These are phyloP conservation scores for Diospyros kaki DNA, from an alignment of 148 eudicot genomes.

Conservation along the genomic window DNA sequence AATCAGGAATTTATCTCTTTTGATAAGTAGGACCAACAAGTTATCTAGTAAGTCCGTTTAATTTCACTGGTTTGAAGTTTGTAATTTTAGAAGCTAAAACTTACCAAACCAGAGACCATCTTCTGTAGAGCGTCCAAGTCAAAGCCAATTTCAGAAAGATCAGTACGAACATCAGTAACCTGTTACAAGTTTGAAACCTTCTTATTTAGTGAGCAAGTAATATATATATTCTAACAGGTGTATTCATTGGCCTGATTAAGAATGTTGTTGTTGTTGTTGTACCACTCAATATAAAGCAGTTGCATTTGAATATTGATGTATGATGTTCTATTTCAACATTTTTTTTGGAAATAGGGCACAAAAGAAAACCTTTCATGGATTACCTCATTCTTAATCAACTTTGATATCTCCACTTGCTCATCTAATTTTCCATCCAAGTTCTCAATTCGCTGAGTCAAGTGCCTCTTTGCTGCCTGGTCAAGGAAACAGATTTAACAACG, in stretches of 20 bases:
- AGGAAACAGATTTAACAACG: not conserved
- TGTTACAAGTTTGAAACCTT: slow-evolving; percentile 33
- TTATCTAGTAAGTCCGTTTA: not conserved
- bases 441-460: slow-evolving; percentile 80
- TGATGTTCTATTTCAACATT: not conserved
- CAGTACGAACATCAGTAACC: slow-evolving; percentile 64
- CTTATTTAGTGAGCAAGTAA: not conserved
- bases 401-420: slow-evolving; percentile 68
- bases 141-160: slow-evolving; percentile 47
- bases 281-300: not conserved
- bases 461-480: slow-evolving; percentile 70
- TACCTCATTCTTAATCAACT: slow-evolving; percentile 62
- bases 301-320: not conserved
- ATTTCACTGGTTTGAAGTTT: not conserved
- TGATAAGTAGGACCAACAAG: not conserved
- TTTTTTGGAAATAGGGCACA: not conserved
- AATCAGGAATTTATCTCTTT: too few species aligned
- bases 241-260: not conserved
- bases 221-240: not conserved
- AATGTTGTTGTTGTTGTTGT: too few species aligned
- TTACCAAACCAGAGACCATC: slow-evolving; percentile 70
- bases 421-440: slow-evolving; percentile 81
- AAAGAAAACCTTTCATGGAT: not conserved
- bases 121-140: slow-evolving; percentile 49
- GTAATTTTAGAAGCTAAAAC: slow-evolving; percentile 21